These are phyloP conservation scores for Waltergamsia citrina DNA, from an alignment of 2,329 filamentous ascomycete genomes.

Conservation along the genomic window DNA sequence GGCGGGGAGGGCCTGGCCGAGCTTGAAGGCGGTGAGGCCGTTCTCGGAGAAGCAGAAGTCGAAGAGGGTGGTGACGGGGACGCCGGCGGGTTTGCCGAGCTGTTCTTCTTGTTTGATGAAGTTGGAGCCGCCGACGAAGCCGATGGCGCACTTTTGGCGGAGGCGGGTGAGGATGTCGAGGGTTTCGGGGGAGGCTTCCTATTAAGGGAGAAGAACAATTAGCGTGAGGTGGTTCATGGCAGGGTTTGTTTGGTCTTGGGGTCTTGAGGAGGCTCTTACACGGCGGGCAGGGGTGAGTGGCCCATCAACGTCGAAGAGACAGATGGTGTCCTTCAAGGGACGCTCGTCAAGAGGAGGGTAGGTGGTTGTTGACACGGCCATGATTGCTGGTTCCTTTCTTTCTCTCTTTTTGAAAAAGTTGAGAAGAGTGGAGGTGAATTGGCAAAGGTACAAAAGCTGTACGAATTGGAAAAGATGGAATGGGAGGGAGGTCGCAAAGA, in stretches of 20 bases:
- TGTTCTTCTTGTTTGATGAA: conserved; percentile 94
- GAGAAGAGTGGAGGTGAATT: not conserved
- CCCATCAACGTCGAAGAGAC: conserved; percentile 92
- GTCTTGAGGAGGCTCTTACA: conserved; percentile 34
- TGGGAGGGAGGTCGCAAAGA: no score
- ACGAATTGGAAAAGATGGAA: no score
- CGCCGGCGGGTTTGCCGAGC: conserved; percentile 55
- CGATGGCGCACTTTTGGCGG: conserved; percentile 80
- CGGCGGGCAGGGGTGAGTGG: conserved; percentile 77
- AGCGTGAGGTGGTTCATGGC: not conserved
- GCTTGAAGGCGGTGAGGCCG: conserved; percentile 81
- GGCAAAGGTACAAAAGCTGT: conserved; percentile 2
- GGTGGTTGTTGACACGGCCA: conserved; percentile 28
- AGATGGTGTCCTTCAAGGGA: conserved; percentile 85
- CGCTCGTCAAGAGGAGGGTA: conserved; percentile 75
- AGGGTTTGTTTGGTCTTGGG: no score
- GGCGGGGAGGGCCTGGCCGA: conserved; percentile 65
- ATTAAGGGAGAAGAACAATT: conserved; percentile 3
- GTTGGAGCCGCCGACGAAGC: conserved; percentile 89
- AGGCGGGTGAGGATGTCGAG: conserved; percentile 69
- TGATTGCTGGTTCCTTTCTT: conserved; percentile 17
- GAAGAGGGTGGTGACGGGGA: conserved; percentile 75
- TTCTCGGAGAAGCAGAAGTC: conserved; percentile 98
- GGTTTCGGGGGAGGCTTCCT: conserved; percentile 72
- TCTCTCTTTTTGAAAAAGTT: no score